phyloP scores from a whole-genome alignment of 208 protist species.

The Leishmania turanica region DNA sequence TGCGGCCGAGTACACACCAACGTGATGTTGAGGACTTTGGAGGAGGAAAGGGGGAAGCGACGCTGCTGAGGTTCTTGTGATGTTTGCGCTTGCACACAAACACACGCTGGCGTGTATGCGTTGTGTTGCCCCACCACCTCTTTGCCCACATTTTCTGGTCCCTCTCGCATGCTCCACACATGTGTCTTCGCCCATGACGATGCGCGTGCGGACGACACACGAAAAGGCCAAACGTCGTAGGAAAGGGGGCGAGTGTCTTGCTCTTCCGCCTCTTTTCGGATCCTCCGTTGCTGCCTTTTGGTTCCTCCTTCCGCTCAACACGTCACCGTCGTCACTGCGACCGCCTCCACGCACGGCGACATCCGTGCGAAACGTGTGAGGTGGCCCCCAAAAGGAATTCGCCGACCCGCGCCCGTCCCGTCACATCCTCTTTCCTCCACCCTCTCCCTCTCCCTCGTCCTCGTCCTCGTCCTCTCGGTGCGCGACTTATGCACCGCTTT shows the following conservation, averaged over 20 bases:
- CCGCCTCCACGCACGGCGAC: neutral
- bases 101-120: neutral
- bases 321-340: neutral
- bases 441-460: neutral
- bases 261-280: neutral
- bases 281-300: neutral
- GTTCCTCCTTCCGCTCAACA: neutral
- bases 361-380: neutral
- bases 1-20: slow-evolving; percentile 8
- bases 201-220: neutral
- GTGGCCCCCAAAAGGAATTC: neutral
- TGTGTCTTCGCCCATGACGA: neutral
- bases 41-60: neutral
- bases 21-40: neutral
- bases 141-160: neutral
- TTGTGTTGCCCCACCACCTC: neutral
- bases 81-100: neutral
- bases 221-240: neutral
- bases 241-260: neutral
- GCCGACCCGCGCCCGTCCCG: neutral
- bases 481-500: neutral
- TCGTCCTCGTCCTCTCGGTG: neutral
- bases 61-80: neutral
- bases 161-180: neutral
- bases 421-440: neutral